phyloP scores from a whole-genome alignment of 2,329 filamentous ascomycete genomes.

The Xylariaceae sp. region DNA sequence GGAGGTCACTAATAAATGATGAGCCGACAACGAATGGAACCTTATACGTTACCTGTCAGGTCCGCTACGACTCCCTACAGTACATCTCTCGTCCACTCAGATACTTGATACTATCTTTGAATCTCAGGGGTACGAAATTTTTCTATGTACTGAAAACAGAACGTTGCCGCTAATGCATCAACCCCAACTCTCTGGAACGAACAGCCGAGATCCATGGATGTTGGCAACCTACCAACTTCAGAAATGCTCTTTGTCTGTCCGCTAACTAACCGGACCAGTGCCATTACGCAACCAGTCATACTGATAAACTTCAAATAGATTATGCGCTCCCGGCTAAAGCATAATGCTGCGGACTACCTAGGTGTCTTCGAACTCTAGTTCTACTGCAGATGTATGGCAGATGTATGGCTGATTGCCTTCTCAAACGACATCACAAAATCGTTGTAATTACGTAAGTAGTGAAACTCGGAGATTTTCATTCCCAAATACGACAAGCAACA shows the following conservation, averaged over 20 bases:
- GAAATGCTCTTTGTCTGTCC: background rate
- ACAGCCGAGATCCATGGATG: background rate
- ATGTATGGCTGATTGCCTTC: no score
- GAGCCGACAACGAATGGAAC: slow-evolving; percentile 20
- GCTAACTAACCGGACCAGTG: background rate
- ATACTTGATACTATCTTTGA: slow-evolving; percentile 8
- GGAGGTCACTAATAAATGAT: slow-evolving; percentile 11
- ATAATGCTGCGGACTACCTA: background rate
- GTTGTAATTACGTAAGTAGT: no score
- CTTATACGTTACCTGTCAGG: slow-evolving; percentile 10
- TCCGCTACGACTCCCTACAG: slow-evolving; percentile 22
- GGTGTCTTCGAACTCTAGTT: background rate
- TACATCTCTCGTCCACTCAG: slow-evolving; percentile 22
- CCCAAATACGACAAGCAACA: no score
- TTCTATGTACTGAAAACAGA: background rate
- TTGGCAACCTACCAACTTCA: background rate
- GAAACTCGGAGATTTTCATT: no score
- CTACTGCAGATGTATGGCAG: background rate
- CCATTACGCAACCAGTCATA: background rate
- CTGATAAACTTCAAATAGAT: background rate
- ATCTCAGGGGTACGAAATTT: background rate
- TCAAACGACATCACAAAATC: no score
- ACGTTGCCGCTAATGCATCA: background rate
- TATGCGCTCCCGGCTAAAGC: background rate
- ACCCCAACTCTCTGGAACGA: background rate